Conservation (phyloP, 768 basidiomycete species). For the Lenzites betulinus region DNA sequence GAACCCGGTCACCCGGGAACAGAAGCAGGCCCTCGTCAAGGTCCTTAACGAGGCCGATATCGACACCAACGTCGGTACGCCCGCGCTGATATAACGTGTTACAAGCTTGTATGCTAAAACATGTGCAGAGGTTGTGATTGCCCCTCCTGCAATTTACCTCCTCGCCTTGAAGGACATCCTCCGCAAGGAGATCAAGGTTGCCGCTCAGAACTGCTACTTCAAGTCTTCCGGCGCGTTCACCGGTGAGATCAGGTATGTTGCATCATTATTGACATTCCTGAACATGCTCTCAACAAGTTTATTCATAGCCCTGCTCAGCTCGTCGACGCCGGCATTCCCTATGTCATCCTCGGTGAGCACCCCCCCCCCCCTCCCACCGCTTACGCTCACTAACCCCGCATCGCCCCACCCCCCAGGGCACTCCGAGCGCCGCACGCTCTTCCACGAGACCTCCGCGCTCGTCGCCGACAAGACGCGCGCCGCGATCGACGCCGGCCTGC, state of each 20-base stretch:
- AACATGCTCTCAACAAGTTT: neutral
- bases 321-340: conserved; percentile 82
- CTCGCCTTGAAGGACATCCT: conserved; percentile 65
- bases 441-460: conserved; percentile 81
- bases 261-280: neutral
- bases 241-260: conserved; percentile 85
- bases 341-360: conserved; percentile 81
- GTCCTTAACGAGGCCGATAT: conserved; percentile 78
- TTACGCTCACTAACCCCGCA: neutral
- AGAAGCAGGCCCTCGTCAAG: conserved; percentile 66
- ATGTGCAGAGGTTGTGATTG: conserved; percentile 83
- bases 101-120: conserved; percentile 1
- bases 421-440: conserved; percentile 93
- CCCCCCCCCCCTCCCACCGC: neutral
- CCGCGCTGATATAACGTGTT: neutral
- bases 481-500: conserved; percentile 72
- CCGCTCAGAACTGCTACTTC: conserved; percentile 91
- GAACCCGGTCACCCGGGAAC: conserved; percentile 73
- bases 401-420: conserved; percentile 56
- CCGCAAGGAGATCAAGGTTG: conserved; percentile 68
- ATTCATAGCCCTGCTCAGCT: conserved; percentile 73
- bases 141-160: conserved; percentile 89
- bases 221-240: conserved; percentile 87
- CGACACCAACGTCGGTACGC: conserved; percentile 74
- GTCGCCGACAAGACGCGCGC: conserved; percentile 88